These are phyloP conservation scores for Aspergillus indologenus DNA, from an alignment of 495 filamentous ascomycete species.

Conservation along the genomic window DNA sequence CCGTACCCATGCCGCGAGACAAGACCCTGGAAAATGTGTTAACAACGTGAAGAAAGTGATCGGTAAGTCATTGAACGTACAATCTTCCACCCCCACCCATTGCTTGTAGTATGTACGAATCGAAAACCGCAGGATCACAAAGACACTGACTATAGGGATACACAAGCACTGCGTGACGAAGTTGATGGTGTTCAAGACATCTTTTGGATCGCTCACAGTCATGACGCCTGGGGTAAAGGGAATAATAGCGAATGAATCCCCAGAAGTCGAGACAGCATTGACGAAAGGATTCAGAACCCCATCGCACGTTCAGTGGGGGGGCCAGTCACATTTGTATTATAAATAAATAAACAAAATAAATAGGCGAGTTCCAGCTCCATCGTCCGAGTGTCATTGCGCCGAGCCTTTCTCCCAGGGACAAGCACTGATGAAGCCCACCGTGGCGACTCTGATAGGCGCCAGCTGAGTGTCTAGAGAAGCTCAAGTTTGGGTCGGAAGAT, in stretches of 20 bases:
- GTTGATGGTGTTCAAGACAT: constrained; percentile 39
- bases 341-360: too few species aligned
- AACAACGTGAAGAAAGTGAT: constrained; percentile 1
- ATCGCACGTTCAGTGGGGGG: background rate
- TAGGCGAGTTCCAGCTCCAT: background rate
- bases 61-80: constrained; percentile 22
- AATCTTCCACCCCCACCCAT: constrained; percentile 38
- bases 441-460: background rate
- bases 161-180: constrained; percentile 45
- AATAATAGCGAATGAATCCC: constrained; percentile 3
- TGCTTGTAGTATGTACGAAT: constrained; percentile 38
- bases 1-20: constrained; percentile 36
- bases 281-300: background rate
- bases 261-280: background rate
- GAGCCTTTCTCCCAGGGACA: background rate
- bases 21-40: constrained; percentile 26
- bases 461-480: background rate
- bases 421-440: background rate
- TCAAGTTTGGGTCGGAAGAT: constrained; percentile 6
- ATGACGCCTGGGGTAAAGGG: constrained; percentile 19
- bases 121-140: constrained; percentile 37
- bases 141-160: constrained; percentile 38
- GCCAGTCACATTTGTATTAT: background rate
- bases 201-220: constrained; percentile 28
- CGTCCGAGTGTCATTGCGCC: background rate